Evolutionary conservation across 495 filamentous ascomycete species (phyloP), one percentile per base, ranked within the genome.

Genomic region (Sporormia fimetaria): DNA sequence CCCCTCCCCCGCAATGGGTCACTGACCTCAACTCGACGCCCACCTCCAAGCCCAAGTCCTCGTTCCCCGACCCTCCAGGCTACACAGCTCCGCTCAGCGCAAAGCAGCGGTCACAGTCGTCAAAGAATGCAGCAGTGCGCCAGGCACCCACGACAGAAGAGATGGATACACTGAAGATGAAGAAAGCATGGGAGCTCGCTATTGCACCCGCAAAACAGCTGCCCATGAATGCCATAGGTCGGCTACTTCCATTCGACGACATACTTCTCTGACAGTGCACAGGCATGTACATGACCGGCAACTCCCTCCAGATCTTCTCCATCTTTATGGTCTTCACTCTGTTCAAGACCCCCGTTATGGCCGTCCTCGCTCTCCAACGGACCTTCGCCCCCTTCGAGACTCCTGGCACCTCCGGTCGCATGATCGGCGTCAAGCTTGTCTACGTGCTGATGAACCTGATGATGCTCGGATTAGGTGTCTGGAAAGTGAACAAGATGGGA

Each of bases 241-340:
- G 20, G 49, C 3, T 15, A 6, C 6, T 40, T 11, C 10, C 20
- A 37, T 15, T 17, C 27, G 15, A 27, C n/a, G n/a, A n/a, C n/a
- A n/a, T 7, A 40, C 20, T 11, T 5, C 9, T 40, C 39, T 21
- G 7, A 8, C 26, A 33, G 16, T 7, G 23, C 8, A 6, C 27
- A 49, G 57, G 94, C 80, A 96, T 96, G 87, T 99, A 99, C 72
- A 96, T 99, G 92, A 94, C 90, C 43, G 90, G 90, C 55, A 96
- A 95, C 66, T 84, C 82, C 41, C 77, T 99, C 18, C 90, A 99
- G 64, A 95, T 99, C 47, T 99, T 99, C 70, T 86, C 78, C 63
- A 95, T 99, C 59, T 94, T 96, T 86, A 96, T 96, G 90, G 87
- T 95, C 6, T 86, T 83, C 51, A 95, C 94, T 83, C 74, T 94